Conservation (phyloP, 1,139 yeast genomes). For the Petasospora rhodanensis region DNA sequence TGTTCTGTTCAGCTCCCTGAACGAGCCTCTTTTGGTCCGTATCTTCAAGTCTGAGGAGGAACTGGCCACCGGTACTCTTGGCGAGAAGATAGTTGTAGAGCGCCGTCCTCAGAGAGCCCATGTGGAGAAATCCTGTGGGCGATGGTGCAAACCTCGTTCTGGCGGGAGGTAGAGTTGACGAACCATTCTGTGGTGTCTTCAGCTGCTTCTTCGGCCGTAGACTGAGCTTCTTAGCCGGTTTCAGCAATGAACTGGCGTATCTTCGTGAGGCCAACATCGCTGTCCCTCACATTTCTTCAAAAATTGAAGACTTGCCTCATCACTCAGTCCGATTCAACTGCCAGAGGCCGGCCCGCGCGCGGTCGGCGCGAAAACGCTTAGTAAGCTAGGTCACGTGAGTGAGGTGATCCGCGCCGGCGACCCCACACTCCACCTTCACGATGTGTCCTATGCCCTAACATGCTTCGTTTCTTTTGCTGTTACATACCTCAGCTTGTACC, state of each 20-base stretch:
- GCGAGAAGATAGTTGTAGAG: constrained; percentile 84
- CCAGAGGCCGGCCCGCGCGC: no score
- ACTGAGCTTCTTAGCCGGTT: constrained; percentile 21
- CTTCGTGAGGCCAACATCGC: constrained; percentile 4
- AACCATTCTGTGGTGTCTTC: constrained; percentile 29
- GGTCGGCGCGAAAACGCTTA: no score
- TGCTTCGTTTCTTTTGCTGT: no score
- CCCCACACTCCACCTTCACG: no score
- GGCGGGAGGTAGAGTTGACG: constrained; percentile 43
- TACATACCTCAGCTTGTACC: no score
- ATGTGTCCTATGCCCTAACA: no score
- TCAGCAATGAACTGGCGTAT: constrained; percentile 15
- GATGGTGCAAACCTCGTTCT: constrained; percentile 96
- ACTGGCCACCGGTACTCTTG: constrained; percentile 72
- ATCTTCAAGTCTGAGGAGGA: constrained; percentile 81
- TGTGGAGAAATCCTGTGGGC: constrained; percentile 89
- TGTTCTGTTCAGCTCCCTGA: constrained; percentile 75
- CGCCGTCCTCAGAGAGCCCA: constrained; percentile 93
- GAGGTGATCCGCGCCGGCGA: no score
- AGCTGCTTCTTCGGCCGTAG: constrained; percentile 22
- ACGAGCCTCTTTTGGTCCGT: constrained; percentile 82
- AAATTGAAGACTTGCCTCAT: no score
- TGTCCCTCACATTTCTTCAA: no score
- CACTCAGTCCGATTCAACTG: no score
- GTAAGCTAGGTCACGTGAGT: no score